Conservation (phyloP, 176 grass and related monocot species). For the Cenchrus fungigraminus region DNA sequence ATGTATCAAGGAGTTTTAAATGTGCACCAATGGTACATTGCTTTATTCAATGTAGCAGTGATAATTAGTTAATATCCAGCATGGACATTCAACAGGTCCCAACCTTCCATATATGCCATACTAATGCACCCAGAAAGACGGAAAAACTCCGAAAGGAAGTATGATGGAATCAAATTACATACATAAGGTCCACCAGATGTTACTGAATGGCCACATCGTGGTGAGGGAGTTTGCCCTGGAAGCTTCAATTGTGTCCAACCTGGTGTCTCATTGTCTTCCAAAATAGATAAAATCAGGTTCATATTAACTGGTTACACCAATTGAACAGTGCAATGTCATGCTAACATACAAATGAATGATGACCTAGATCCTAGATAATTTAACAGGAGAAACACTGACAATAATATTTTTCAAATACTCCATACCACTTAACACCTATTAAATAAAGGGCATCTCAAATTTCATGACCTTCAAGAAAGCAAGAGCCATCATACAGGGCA, state of each 20-base stretch:
- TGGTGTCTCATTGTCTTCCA: constrained; percentile 78
- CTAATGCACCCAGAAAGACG: background rate
- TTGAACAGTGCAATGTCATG: background rate
- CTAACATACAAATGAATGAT: constrained; percentile 25
- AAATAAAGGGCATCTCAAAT: constrained; percentile 28
- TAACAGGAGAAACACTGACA: background rate
- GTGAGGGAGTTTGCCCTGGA: constrained; percentile 82
- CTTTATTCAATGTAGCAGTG: background rate
- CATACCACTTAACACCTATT: background rate
- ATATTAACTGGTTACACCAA: constrained; percentile 23
- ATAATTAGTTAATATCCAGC: constrained; percentile 12
- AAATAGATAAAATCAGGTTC: constrained; percentile 32
- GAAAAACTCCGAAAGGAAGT: background rate
- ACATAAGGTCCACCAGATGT: constrained; percentile 96
- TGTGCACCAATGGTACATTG: background rate
- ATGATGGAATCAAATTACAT: constrained; percentile 46
- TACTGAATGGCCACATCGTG: constrained; percentile 90
- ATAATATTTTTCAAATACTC: background rate
- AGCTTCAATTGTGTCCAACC: constrained; percentile 97
- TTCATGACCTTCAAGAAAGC: constrained; percentile 2
- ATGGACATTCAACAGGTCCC: background rate
- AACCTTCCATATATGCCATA: constrained; percentile 25
- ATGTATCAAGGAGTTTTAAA: background rate
- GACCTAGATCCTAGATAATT: background rate
- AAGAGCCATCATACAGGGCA: constrained; percentile 10